Evolutionary conservation across 2,329 filamentous ascomycete genomes (phyloP).

Genomic region (Elsinoe batatas): DNA sequence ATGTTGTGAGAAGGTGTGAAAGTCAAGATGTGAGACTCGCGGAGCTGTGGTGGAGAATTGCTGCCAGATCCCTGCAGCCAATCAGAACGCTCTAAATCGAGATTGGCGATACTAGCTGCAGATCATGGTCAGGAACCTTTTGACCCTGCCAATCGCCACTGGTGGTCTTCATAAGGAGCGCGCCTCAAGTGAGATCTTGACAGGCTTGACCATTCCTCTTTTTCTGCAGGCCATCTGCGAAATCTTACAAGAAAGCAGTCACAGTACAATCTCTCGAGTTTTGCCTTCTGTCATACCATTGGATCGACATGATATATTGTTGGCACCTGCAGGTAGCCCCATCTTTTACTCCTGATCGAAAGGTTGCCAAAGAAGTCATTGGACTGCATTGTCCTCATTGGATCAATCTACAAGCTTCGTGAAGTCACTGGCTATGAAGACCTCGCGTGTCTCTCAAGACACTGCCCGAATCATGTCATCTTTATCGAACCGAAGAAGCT

Average conservation of each 20-base stretch:
- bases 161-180: background rate
- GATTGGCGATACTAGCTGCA: background rate
- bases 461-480: constrained; percentile 15
- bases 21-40: background rate
- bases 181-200: no score
- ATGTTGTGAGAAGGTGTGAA: background rate
- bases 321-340: no score
- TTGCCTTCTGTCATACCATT: no score
- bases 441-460: constrained; percentile 16
- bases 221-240: no score
- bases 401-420: no score
- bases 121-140: background rate
- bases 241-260: no score
- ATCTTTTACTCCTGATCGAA: no score
- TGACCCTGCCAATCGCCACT: background rate
- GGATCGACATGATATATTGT: no score
- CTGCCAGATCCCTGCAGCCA: background rate
- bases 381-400: background rate
- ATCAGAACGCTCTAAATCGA: background rate
- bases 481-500: constrained; percentile 12
- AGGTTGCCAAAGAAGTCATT: no score
- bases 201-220: no score
- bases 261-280: no score
- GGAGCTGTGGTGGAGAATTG: background rate
- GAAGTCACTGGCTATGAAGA: constrained; percentile 11